These are phyloP conservation scores for Debaryomyces tyrocola DNA, from an alignment of 805 yeast genomes.

Conservation along the genomic window DNA sequence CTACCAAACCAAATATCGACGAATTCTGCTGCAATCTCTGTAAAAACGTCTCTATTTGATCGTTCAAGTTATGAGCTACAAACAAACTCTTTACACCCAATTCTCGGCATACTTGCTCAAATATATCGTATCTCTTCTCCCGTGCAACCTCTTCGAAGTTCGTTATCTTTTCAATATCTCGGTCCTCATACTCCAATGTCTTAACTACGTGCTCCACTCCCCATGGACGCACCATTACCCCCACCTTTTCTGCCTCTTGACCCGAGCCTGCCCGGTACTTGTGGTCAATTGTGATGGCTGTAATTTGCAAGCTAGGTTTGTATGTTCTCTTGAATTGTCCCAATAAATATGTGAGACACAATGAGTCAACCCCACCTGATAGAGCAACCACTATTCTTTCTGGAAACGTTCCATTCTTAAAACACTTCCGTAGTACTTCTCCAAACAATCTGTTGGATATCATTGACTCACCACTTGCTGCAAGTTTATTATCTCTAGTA, in stretches of 20 bases:
- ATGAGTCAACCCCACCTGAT: constrained; percentile 83
- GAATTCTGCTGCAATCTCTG: constrained; percentile 48
- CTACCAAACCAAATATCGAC: constrained; percentile 55
- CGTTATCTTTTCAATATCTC: constrained; percentile 25
- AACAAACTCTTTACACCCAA: constrained; percentile 38
- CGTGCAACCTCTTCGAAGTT: constrained; percentile 65
- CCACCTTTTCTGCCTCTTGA: constrained; percentile 49
- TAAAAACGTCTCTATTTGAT: constrained; percentile 69
- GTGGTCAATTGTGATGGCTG: constrained; percentile 71
- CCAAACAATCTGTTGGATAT: constrained; percentile 12
- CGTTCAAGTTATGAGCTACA: constrained; percentile 70
- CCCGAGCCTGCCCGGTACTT: constrained; percentile 48
- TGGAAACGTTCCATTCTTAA: constrained; percentile 18
- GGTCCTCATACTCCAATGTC: constrained; percentile 21
- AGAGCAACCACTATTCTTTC: constrained; percentile 52
- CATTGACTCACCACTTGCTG: constrained; percentile 5
- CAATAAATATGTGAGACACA: constrained; percentile 60
- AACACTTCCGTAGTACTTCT: constrained; percentile 11
- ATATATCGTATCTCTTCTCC: constrained; percentile 45
- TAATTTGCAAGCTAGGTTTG: constrained; percentile 30
- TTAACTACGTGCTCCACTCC: constrained; percentile 33
- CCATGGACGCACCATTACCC: constrained; percentile 30
- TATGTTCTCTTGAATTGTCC: constrained; percentile 29
- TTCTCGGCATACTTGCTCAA: constrained; percentile 41
- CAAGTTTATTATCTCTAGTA: no score